Conservation (phyloP, 306 rosid genomes). For the Dryas drummondii region DNA sequence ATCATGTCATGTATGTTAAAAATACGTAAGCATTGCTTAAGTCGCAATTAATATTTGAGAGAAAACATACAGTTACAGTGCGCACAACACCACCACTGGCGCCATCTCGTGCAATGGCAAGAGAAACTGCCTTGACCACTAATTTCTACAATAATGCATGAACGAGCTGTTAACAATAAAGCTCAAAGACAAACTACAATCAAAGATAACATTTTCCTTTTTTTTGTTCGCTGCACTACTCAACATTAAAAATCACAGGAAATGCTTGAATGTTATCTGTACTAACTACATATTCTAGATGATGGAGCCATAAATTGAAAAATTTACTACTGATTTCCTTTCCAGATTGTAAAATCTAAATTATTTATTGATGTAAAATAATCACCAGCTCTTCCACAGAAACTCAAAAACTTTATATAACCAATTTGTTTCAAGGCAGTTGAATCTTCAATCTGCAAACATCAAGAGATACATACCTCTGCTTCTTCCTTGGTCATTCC, state of each 20-base stretch:
- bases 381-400: background rate
- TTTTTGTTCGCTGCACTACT: background rate
- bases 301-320: background rate
- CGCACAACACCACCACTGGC: slow-evolving; percentile 99
- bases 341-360: background rate
- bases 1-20: background rate
- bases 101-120: slow-evolving; percentile 96
- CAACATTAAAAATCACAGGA: background rate
- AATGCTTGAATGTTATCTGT: background rate
- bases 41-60: background rate
- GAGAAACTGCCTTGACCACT: slow-evolving; percentile 90
- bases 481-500: slow-evolving; percentile 99
- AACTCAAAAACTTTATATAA: background rate
- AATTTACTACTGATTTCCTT: background rate
- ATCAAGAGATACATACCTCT: slow-evolving; percentile 58
- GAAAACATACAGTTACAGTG: slow-evolving; percentile 70
- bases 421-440: background rate
- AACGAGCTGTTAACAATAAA: slow-evolving; percentile 16
- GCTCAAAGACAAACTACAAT: background rate
- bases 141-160: slow-evolving; percentile 50
- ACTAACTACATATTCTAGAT: background rate
- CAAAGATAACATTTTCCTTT: background rate
- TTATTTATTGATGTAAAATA: background rate
- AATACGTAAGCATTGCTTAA: background rate
- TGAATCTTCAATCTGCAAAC: slow-evolving; percentile 16